These are phyloP conservation scores for Westerdykella ornata DNA, from an alignment of 2,329 filamentous ascomycete species.

Conservation along the genomic window DNA sequence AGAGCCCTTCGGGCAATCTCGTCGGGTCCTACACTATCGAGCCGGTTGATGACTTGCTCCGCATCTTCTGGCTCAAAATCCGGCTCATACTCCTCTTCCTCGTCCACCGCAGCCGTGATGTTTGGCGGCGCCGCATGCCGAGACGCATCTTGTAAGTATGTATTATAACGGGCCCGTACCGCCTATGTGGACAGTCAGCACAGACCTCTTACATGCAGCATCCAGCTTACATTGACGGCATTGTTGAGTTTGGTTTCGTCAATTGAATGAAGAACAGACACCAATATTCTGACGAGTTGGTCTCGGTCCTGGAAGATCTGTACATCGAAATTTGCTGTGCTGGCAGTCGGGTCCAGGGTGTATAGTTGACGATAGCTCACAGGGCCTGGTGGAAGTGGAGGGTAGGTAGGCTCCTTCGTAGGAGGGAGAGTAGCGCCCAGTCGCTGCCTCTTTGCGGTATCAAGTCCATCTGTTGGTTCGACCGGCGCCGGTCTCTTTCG, in stretches of 20 bases:
- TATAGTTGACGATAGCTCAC: conserved; percentile 79
- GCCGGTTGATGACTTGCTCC: conserved; percentile 70
- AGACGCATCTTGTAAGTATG: conserved; percentile 28
- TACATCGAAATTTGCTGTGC: conserved; percentile 74
- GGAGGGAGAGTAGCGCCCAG: conserved; percentile 50
- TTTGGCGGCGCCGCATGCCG: conserved; percentile 22
- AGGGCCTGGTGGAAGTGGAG: conserved; percentile 66
- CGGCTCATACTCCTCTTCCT: conserved; percentile 91
- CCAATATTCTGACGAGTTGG: conserved; percentile 72
- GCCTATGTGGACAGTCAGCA: conserved; percentile 25
- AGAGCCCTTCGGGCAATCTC: conserved; percentile 42
- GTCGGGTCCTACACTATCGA: conserved; percentile 61
- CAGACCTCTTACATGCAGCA: not conserved
- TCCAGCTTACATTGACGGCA: conserved; percentile 60
- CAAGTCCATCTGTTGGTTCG: conserved; percentile 65
- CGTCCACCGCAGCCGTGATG: conserved; percentile 48
- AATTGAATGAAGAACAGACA: conserved; percentile 67
- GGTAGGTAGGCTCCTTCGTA: conserved; percentile 48
- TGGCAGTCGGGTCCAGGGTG: conserved; percentile 70
- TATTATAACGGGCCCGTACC: conserved; percentile 40
- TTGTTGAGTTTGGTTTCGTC: conserved; percentile 62
- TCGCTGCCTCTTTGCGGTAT: conserved; percentile 74
- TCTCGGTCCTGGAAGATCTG: conserved; percentile 64
- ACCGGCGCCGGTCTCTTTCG: conserved; percentile 69
- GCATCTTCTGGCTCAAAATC: conserved; percentile 74